These are phyloP conservation scores for Clarkia xantiana DNA, from an alignment of 345 rosid species.

Conservation along the genomic window DNA sequence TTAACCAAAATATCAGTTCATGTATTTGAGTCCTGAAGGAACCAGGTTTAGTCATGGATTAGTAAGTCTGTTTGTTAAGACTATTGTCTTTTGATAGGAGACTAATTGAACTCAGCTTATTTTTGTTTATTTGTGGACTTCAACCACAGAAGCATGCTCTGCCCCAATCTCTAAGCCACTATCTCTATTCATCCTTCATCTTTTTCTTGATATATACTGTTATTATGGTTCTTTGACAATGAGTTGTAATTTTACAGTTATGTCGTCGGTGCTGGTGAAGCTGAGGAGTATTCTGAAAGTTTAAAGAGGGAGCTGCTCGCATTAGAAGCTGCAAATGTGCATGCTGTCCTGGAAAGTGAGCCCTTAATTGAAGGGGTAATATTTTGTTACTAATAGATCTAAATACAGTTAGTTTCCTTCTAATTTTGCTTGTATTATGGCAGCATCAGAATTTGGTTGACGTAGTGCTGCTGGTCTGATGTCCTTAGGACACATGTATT, in stretches of 20 bases:
- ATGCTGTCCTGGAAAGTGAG: constrained; percentile 95
- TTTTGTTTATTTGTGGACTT: no score
- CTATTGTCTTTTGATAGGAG: no score
- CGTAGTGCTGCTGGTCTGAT: background rate
- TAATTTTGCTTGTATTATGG: background rate
- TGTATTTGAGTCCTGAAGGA: no score
- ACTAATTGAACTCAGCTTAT: no score
- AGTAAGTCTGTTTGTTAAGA: no score
- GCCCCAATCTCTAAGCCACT: no score
- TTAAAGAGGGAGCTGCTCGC: constrained; percentile 96
- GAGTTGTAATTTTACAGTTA: constrained; percentile 15
- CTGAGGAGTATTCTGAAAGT: constrained; percentile 97
- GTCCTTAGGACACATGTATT: background rate
- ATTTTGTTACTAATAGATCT: constrained; percentile 1
- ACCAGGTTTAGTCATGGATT: no score
- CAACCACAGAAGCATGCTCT: no score
- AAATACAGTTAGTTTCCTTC: background rate
- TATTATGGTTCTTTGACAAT: background rate
- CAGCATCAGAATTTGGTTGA: background rate
- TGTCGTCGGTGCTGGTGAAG: constrained; percentile 97
- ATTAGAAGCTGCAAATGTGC: constrained; percentile 97
- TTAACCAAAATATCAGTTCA: no score
- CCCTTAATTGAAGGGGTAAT: constrained; percentile 80
- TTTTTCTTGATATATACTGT: background rate
- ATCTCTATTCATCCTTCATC: background rate